phyloP scores from a whole-genome alignment of 176 grass and related monocot genomes.

The Pontederia crassipes region DNA sequence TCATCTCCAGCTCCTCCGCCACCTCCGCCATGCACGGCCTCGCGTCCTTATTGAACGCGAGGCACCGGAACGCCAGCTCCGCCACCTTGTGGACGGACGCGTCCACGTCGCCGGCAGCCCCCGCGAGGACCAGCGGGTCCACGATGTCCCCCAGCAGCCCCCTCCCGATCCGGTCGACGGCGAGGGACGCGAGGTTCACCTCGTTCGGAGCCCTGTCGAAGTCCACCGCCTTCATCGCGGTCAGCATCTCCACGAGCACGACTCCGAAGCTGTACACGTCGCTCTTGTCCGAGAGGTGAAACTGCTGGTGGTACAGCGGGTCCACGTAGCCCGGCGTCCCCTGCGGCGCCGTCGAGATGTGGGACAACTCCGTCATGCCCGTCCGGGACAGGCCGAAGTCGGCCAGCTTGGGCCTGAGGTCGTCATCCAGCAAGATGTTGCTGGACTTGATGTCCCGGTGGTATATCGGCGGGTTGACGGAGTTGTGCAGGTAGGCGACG shows the following conservation, averaged over 20 bases:
- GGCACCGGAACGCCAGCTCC: conserved; percentile 82
- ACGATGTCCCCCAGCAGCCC: conserved; percentile 55
- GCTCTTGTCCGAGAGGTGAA: conserved; percentile 90
- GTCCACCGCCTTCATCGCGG: conserved; percentile 88
- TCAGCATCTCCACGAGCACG: conserved; percentile 87
- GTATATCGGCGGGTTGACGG: conserved; percentile 56
- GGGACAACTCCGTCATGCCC: conserved; percentile 26
- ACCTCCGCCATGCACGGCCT: conserved; percentile 81
- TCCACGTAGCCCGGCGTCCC: conserved; percentile 93
- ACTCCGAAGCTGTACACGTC: conserved; percentile 99
- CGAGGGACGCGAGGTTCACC: conserved; percentile 72
- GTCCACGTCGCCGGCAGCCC: conserved; percentile 35
- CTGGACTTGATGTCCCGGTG: conserved; percentile 94
- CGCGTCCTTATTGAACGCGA: conserved; percentile 72
- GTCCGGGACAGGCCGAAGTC: conserved; percentile 80
- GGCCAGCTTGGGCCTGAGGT: conserved; percentile 55
- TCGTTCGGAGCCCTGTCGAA: conserved; percentile 46
- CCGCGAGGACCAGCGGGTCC: conserved; percentile 37
- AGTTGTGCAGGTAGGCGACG: conserved; percentile 58
- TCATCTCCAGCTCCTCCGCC: conserved; percentile 34
- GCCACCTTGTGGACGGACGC: conserved; percentile 47
- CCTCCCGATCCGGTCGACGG: conserved; percentile 49
- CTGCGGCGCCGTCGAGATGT: conserved; percentile 87
- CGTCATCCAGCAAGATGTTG: conserved; percentile 70
- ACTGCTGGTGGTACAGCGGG: conserved; percentile 86